A percentile compares a stretch with the other conserved stretches of the same genome.
Conservation (phyloP, 805 yeast species). For the Candida railenensis region DNA sequence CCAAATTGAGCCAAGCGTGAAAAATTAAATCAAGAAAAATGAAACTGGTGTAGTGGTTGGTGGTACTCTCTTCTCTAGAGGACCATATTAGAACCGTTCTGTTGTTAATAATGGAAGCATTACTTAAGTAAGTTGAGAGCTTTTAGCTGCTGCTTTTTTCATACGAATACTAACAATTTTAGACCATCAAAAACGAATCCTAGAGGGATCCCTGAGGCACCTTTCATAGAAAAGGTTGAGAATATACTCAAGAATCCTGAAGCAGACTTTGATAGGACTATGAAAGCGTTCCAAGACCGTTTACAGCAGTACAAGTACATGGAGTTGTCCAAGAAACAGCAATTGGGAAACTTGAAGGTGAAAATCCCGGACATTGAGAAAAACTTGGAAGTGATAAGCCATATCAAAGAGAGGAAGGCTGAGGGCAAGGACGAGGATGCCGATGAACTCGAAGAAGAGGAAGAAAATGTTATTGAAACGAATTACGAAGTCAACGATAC, state of each 20-base stretch:
- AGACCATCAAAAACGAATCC: conserved; percentile 72
- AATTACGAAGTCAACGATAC: conserved; percentile 94
- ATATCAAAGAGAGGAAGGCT: conserved; percentile 50
- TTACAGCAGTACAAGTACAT: conserved; percentile 87
- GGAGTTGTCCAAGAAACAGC: conserved; percentile 59
- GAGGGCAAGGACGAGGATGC: conserved; percentile 8
- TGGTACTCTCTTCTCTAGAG: too few relatives aligned
- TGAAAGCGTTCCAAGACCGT: conserved; percentile 80
- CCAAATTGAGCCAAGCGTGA: too few relatives aligned
- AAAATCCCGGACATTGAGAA: conserved; percentile 92
- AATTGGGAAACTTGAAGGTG: conserved; percentile 50
- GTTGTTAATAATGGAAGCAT: neutral
- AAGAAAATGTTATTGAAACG: conserved; percentile 46
- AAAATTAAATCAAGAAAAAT: too few relatives aligned
- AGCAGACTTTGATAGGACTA: conserved; percentile 62
- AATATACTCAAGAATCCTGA: conserved; percentile 65
- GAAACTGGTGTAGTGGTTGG: too few relatives aligned
- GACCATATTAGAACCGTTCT: too few relatives aligned
- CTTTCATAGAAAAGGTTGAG: conserved; percentile 83
- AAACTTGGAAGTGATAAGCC: conserved; percentile 71
- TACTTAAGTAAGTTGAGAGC: neutral
- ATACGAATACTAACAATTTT: conserved; percentile 10
- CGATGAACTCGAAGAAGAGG: conserved; percentile 23
- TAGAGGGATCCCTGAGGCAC: conserved; percentile 96
- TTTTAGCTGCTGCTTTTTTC: too few relatives aligned